Conservation (phyloP, 2,329 filamentous ascomycete genomes). For the Colletotrichum theobromicola region DNA sequence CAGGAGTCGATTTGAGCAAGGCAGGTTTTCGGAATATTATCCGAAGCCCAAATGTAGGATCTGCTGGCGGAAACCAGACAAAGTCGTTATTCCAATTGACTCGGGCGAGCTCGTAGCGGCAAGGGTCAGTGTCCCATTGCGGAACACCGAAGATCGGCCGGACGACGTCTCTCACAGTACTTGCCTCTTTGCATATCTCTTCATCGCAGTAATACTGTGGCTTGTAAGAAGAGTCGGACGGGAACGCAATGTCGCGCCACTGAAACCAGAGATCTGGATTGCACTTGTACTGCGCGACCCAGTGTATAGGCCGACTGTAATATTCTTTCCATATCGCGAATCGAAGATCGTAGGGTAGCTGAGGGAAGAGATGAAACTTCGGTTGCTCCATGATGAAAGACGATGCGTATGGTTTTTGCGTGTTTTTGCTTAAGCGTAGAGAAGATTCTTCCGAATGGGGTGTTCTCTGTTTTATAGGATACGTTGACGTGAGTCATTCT, state of each 20-base stretch:
- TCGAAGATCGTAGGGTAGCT: not conserved
- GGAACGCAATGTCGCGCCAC: not conserved
- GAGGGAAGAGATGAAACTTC: not conserved
- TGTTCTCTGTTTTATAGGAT: not conserved
- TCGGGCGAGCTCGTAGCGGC: not conserved
- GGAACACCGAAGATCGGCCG: not conserved
- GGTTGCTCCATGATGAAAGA: not conserved
- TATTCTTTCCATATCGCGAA: not conserved
- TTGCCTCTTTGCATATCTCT: not conserved
- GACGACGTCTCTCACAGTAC: not conserved
- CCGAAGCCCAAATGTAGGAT: not conserved
- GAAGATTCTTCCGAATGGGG: not conserved
- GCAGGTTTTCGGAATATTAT: rapidly evolving
- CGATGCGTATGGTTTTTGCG: not conserved
- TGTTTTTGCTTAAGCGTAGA: not conserved
- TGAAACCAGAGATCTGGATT: not conserved
- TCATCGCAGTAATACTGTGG: not conserved
- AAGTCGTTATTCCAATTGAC: not conserved
- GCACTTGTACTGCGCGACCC: not conserved
- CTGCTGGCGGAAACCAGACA: not conserved
- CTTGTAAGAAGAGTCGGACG: not conserved
- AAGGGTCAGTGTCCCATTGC: rapidly evolving
- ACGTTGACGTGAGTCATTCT: not conserved
- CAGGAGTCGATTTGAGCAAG: not conserved
- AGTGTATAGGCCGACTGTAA: not conserved